Conservation (phyloP, 306 rosid species). For the Pterocarpus santalinus region DNA sequence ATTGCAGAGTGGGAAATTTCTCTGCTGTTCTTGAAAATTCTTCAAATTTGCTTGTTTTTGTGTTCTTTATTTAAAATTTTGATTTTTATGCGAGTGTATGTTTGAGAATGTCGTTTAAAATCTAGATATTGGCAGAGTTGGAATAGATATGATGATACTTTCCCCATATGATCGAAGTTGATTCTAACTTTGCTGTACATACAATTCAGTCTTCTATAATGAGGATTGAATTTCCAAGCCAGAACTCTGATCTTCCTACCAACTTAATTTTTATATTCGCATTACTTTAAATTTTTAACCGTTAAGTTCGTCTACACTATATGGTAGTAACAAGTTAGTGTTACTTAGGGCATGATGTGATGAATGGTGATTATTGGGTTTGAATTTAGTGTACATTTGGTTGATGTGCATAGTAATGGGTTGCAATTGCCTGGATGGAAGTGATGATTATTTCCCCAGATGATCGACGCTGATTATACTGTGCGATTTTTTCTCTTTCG, state of each 20-base stretch:
- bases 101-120: not conserved
- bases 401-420: not conserved
- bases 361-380: not conserved
- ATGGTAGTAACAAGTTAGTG: not conserved
- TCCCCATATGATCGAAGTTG: constrained; percentile 60
- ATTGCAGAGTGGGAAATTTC: constrained; percentile 53
- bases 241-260: constrained; percentile 43
- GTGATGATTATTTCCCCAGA: constrained; percentile 69
- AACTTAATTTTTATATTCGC: not conserved
- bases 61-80: not conserved
- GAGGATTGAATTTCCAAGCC: constrained; percentile 45
- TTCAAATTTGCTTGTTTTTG: not conserved
- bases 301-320: no score
- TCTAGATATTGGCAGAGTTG: not conserved
- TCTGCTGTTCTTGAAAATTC: not conserved
- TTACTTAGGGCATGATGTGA: not conserved
- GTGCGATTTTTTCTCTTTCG: constrained; percentile 64
- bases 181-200: constrained; percentile 47
- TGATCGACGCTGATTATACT: constrained; percentile 62
- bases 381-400: not conserved
- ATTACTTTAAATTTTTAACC: not conserved
- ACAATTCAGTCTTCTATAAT: not conserved
- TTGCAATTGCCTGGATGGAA: constrained; percentile 42
- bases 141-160: constrained; percentile 46
- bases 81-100: not conserved